Base-by-base conservation (phyloP, 257 asterid genomes). In the Ballota nigra region DNA sequence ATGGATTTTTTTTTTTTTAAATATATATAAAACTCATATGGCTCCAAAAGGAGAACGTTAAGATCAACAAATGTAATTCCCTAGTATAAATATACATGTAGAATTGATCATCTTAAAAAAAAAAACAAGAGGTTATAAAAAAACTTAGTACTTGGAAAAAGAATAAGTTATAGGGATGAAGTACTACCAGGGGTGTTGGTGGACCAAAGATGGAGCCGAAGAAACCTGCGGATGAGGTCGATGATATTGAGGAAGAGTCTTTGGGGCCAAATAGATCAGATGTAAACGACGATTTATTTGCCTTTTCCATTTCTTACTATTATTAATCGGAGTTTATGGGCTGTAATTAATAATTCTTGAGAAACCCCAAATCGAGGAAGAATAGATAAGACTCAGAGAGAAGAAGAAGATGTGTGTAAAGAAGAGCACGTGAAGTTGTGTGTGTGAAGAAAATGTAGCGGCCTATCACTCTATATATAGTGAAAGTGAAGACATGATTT, bases 191-290 rank as follows among this genome's bases (percentile, higher is more conserved):
- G 28, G 74, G 47, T 2, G 79, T 63, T 36, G 89, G 72, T 41
- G 92, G 88, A 36, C 87, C 95, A 74, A 91, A 89, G 77, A 91
- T 86, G 16, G 96, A 80, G n/a, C 79, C 87, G 70, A 89, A 91
- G 78, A 67, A 83, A 19, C 75, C 76, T 2, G 74, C 22, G 20
- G 91, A 75, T 8, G 77, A 77, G 57, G 74, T 62, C 8, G 82
- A 51, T 9, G 95, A 77, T 31, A 2, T 31, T 31, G 49, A 72
- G n/a, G 90, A 73, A 19, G 85, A 60, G 67, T 88, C 86, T 66
- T 83, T 86, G 1, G 96, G 91, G 61, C 97, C 97, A 78, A 90
- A 90, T 0, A 88, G 83, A 66, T 90, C 93, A 19, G 38, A 73
- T 7, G 93, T 75, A 60, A 90, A 84, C 66, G 91, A 81, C 19